Conservation (phyloP, 2,329 filamentous ascomycete species). For the Emmonsiellopsis sp. region DNA sequence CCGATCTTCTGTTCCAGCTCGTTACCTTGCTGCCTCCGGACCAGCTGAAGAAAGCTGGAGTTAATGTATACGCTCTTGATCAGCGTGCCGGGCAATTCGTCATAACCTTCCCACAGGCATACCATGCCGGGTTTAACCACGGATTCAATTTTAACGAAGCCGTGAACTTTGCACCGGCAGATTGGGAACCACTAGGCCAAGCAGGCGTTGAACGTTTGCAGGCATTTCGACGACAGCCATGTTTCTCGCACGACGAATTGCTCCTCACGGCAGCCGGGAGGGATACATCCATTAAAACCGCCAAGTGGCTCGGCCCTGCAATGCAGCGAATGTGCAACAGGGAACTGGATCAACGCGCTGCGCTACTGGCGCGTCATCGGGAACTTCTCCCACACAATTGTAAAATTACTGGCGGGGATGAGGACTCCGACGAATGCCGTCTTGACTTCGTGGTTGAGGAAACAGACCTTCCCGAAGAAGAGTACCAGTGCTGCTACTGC, state of each 20-base stretch:
- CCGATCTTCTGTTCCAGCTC: slow-evolving; percentile 89
- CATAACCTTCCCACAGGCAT: slow-evolving; percentile 92
- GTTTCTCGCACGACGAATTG: slow-evolving; percentile 94
- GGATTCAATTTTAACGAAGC: slow-evolving; percentile 99
- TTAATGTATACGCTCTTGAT: slow-evolving; percentile 88
- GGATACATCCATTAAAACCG: slow-evolving; percentile 74
- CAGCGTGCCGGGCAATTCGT: slow-evolving; percentile 94
- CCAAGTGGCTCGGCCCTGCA: slow-evolving; percentile 89
- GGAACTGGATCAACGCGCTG: slow-evolving; percentile 58
- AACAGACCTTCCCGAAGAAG: slow-evolving; percentile 73
- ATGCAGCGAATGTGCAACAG: slow-evolving; percentile 67
- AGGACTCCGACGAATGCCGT: slow-evolving; percentile 41
- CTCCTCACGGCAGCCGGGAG: slow-evolving; percentile 80
- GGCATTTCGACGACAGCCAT: slow-evolving; percentile 80
- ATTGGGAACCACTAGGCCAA: slow-evolving; percentile 91
- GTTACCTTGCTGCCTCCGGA: slow-evolving; percentile 94
- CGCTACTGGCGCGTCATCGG: slow-evolving; percentile 59
- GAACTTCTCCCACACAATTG: slow-evolving; percentile 47
- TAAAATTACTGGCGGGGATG: slow-evolving; percentile 38
- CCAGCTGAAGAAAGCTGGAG: slow-evolving; percentile 83
- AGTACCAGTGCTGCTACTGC: slow-evolving; percentile 85
- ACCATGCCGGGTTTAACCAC: slow-evolving; percentile 97
- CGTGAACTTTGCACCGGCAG: slow-evolving; percentile 89
- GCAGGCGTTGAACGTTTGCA: slow-evolving; percentile 78
- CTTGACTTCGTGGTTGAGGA: slow-evolving; percentile 59